These are phyloP conservation scores for Russula brevipes DNA, from an alignment of 768 basidiomycete species.

Conservation along the genomic window DNA sequence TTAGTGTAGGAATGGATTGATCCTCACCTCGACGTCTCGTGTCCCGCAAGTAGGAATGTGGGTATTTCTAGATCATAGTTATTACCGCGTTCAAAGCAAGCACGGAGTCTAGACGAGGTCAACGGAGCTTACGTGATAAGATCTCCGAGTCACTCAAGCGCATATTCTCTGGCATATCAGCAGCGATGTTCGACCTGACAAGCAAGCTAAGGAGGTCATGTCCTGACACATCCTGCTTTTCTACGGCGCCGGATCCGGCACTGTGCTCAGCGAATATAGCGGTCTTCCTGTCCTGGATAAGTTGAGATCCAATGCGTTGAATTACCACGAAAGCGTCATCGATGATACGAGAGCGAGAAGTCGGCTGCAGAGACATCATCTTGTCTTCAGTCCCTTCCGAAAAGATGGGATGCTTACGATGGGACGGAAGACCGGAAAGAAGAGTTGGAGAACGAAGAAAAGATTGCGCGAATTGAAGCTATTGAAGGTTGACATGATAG, in stretches of 20 bases:
- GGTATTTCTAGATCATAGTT: conserved; percentile 28
- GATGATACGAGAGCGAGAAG: conserved; percentile 21
- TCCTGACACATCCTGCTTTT: conserved; percentile 24
- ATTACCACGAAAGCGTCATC: conserved; percentile 39
- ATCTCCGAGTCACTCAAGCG: conserved; percentile 33
- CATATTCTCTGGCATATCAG: conserved; percentile 28
- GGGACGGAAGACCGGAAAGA: conserved; percentile 37
- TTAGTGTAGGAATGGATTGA: too few species aligned
- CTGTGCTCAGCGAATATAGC: conserved; percentile 25
- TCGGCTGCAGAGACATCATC: conserved; percentile 26
- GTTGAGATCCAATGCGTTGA: conserved; percentile 44
- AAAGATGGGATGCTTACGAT: conserved; percentile 34
- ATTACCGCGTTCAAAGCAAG: background rate
- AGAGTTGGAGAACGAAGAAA: conserved; percentile 32
- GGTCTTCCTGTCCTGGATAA: conserved; percentile 48
- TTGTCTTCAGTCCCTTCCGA: background rate
- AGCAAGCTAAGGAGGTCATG: conserved; percentile 31
- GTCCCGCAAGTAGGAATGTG: conserved; percentile 32
- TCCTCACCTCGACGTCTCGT: conserved; percentile 27
- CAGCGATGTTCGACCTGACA: conserved; percentile 32
- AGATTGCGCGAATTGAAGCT: conserved; percentile 9
- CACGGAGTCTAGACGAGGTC: background rate
- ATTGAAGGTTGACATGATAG: conserved; percentile 26
- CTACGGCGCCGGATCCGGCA: conserved; percentile 6
- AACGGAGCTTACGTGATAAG: conserved; percentile 26